phyloP scores from a whole-genome alignment of 1,284 basidiomycete species.

The Puccinia triticina region DNA sequence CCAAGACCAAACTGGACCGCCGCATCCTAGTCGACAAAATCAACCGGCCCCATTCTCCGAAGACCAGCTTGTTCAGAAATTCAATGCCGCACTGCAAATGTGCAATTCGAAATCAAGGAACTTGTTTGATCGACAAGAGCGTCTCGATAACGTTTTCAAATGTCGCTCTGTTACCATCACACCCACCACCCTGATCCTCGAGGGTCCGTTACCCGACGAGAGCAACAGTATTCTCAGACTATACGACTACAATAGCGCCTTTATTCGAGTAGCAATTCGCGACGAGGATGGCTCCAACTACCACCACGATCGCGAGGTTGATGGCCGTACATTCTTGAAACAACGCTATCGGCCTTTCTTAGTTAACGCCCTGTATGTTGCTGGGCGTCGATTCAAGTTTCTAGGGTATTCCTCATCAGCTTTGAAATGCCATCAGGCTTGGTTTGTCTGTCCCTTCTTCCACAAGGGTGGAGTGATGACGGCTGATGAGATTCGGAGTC shows the following conservation, averaged over 20 bases:
- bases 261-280: conserved; percentile 75
- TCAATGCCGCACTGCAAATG: neutral
- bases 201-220: conserved; percentile 72
- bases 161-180: conserved; percentile 67
- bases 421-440: conserved; percentile 72
- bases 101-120: conserved; percentile 2
- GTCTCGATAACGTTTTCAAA: conserved; percentile 27
- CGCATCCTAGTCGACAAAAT: neutral
- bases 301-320: conserved; percentile 70
- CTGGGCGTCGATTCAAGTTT: conserved; percentile 71
- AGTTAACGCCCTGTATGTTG: conserved; percentile 70
- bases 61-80: conserved; percentile 26
- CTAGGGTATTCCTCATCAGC: conserved; percentile 74
- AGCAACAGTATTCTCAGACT: conserved; percentile 71
- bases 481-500: conserved; percentile 52
- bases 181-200: conserved; percentile 70
- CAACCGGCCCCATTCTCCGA: neutral
- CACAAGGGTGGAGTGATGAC: conserved; percentile 64
- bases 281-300: conserved; percentile 74
- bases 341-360: conserved; percentile 70
- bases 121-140: conserved; percentile 17
- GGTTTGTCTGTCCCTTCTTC: conserved; percentile 71
- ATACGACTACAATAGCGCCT: conserved; percentile 62
- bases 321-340: conserved; percentile 66
- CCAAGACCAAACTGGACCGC: neutral